These are phyloP conservation scores for Botrytis sinoallii DNA, from an alignment of 2,329 filamentous ascomycete species.

Conservation along the genomic window DNA sequence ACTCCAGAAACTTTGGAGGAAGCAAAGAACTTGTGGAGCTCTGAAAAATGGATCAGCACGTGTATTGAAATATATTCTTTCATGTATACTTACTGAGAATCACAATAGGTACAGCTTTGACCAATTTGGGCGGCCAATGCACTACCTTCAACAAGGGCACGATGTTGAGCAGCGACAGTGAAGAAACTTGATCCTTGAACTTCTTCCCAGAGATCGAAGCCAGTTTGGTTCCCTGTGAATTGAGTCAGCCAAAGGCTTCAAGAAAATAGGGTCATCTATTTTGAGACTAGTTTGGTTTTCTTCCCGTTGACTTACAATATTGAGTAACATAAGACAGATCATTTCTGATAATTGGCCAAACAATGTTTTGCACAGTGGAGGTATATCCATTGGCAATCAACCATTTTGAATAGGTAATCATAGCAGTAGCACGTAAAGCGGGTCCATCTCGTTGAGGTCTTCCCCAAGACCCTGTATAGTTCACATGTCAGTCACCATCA, in stretches of 20 bases:
- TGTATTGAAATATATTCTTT: neutral
- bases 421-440: conserved; percentile 68
- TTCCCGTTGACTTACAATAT: conserved; percentile 50
- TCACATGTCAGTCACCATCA: neutral
- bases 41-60: neutral
- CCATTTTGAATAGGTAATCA: conserved; percentile 72
- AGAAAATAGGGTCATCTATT: neutral
- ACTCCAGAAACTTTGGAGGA: conserved; percentile 71
- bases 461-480: conserved; percentile 54
- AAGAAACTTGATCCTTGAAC: conserved; percentile 76
- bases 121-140: conserved; percentile 63
- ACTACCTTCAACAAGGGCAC: conserved; percentile 65
- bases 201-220: conserved; percentile 83
- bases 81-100: conserved; percentile 43
- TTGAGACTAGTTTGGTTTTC: neutral
- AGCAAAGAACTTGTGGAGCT: conserved; percentile 70
- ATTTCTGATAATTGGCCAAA: conserved; percentile 73
- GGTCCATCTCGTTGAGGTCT: conserved; percentile 79
- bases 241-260: conserved; percentile 4
- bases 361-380: conserved; percentile 46
- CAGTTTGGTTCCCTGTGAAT: conserved; percentile 44
- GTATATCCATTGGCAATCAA: conserved; percentile 59
- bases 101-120: conserved; percentile 57
- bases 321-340: conserved; percentile 73
- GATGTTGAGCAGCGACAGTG: conserved; percentile 66